phyloP scores from a whole-genome alignment of 1,284 basidiomycete species.

The Rhodotorula sp. region DNA sequence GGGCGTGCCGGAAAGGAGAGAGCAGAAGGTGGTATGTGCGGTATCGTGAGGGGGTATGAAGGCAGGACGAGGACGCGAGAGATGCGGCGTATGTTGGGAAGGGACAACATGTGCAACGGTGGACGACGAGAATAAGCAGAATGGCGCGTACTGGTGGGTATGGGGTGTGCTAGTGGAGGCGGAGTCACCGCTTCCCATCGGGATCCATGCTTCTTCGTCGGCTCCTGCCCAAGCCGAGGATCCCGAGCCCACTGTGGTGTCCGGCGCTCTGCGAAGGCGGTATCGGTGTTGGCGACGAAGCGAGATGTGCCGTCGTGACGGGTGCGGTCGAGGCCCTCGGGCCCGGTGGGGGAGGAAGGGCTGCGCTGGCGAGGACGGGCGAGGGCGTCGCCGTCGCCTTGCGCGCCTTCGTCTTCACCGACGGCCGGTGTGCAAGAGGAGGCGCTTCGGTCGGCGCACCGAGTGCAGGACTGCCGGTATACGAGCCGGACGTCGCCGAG shows the following conservation, averaged over 20 bases:
- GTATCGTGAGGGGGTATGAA: no score
- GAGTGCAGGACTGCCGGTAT: background rate
- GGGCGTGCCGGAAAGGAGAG: no score
- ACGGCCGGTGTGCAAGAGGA: background rate
- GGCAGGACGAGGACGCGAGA: no score
- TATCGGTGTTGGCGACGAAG: background rate
- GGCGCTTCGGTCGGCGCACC: background rate
- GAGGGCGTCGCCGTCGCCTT: background rate
- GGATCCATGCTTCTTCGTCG: background rate
- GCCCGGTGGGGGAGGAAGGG: background rate
- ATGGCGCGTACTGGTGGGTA: no score
- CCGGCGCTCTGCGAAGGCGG: background rate
- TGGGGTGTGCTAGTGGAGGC: background rate
- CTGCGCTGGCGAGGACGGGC: background rate
- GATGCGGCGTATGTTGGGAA: no score
- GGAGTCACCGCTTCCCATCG: background rate
- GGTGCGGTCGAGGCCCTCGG: background rate
- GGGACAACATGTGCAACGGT: no score
- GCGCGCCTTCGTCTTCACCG: conserved; percentile 19
- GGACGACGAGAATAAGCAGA: no score
- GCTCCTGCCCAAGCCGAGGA: background rate
- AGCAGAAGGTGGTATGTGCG: no score
- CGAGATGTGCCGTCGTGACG: background rate
- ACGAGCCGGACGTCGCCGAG: background rate
- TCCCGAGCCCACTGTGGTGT: background rate